These are phyloP conservation scores for Colletotrichum sp. DNA, from an alignment of 2,329 filamentous ascomycete species.

Conservation along the genomic window DNA sequence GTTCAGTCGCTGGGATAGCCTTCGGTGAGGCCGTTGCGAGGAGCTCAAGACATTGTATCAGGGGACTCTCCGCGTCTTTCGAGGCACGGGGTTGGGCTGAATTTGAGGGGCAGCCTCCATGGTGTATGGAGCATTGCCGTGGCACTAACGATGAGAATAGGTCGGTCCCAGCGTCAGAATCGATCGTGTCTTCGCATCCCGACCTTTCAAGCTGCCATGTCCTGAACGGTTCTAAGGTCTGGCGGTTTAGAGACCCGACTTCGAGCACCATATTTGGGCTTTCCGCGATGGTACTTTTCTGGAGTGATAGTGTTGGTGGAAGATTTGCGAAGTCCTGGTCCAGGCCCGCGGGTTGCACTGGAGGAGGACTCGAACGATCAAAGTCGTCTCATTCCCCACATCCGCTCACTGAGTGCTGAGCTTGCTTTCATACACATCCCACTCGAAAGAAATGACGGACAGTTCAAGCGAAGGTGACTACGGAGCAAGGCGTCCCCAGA, in stretches of 20 bases:
- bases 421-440: neutral
- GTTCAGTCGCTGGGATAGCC: neutral
- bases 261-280: constrained; percentile 12
- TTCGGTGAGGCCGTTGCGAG: neutral
- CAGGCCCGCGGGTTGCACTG: neutral
- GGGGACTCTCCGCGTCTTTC: neutral
- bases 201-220: neutral
- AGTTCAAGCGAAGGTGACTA: neutral
- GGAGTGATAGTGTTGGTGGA: neutral
- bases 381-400: neutral
- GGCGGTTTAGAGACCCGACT: constrained; percentile 10
- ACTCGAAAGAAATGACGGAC: neutral
- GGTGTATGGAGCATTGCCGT: neutral
- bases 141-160: neutral
- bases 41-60: neutral
- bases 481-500: neutral
- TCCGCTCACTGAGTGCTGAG: neutral
- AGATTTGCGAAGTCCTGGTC: neutral
- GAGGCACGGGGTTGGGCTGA: neutral
- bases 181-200: neutral
- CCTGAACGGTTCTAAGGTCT: constrained; percentile 6
- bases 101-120: neutral
- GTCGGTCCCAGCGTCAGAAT: neutral
- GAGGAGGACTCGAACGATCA: neutral
- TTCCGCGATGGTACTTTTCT: neutral